Evolutionary conservation across 2,329 filamentous ascomycete genomes (phyloP).

Genomic region (Clonostachys solani): DNA sequence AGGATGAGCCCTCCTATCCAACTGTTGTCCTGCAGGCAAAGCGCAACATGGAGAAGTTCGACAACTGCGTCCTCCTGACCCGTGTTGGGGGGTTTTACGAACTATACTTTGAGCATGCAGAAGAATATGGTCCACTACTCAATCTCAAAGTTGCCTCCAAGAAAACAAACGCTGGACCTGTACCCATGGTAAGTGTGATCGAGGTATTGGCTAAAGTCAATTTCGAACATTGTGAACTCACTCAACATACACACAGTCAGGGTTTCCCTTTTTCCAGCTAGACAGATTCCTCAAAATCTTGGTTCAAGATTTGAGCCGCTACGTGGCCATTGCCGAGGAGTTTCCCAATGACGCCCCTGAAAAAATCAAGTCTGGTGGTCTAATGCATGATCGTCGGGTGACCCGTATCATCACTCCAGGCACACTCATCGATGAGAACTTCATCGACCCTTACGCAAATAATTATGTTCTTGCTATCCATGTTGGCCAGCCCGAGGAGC

Average conservation of each 20-base stretch:
- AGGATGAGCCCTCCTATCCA: conserved; percentile 61
- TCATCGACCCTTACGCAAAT: conserved; percentile 90
- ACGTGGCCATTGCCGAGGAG: conserved; percentile 93
- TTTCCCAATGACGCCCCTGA: conserved; percentile 70
- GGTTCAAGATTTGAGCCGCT: conserved; percentile 84
- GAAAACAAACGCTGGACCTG: conserved; percentile 71
- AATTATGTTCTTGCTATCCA: conserved; percentile 88
- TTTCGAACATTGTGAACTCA: background rate
- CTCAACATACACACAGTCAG: conserved; percentile 50
- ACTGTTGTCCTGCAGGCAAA: conserved; percentile 84
- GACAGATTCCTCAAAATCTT: conserved; percentile 90
- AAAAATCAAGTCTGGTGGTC: conserved; percentile 69
- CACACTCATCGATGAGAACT: conserved; percentile 94
- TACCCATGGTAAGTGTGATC: conserved; percentile 69
- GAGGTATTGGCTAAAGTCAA: background rate
- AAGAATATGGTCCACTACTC: conserved; percentile 79
- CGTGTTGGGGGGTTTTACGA: conserved; percentile 96
- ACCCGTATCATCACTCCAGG: conserved; percentile 88
- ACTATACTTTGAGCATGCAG: conserved; percentile 94
- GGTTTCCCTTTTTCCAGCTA: conserved; percentile 89
- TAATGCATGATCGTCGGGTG: conserved; percentile 81
- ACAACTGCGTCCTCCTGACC: conserved; percentile 86
- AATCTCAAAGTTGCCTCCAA: conserved; percentile 83
- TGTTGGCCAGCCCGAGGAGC: conserved; percentile 22
- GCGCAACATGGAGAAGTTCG: conserved; percentile 86